phyloP scores from a whole-genome alignment of 1,139 yeast genomes.

The Yamadazyma dendronema region DNA sequence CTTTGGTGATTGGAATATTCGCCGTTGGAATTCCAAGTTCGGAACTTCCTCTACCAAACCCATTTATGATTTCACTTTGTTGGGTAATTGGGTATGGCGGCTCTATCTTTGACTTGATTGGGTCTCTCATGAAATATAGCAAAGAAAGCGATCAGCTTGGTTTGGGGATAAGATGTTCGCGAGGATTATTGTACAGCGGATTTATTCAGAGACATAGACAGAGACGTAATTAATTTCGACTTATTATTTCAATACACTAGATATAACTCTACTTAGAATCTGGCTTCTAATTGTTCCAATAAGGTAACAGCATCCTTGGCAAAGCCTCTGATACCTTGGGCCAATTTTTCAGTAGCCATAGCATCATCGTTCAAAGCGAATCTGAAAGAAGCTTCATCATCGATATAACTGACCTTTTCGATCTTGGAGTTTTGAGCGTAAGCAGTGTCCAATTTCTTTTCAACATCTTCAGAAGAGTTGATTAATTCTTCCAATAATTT shows the following conservation, averaged over 20 bases:
- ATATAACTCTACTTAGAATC: conserved; percentile 51
- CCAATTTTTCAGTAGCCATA: conserved; percentile 97
- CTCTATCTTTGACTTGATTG: conserved; percentile 24
- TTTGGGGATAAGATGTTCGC: background rate
- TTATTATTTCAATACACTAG: no score
- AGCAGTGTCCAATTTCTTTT: conserved; percentile 71
- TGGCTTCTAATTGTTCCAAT: conserved; percentile 73
- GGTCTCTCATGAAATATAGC: conserved; percentile 16
- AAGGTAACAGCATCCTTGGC: conserved; percentile 92
- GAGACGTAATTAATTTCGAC: no score
- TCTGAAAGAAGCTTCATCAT: conserved; percentile 90
- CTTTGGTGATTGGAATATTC: conserved; percentile 66
- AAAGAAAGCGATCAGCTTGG: no score
- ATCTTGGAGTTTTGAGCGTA: conserved; percentile 49
- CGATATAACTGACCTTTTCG: conserved; percentile 76
- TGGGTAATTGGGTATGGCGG: conserved; percentile 68
- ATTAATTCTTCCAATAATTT: conserved; percentile 84
- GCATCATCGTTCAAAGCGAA: conserved; percentile 91
- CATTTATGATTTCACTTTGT: conserved; percentile 64
- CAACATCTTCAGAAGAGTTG: conserved; percentile 75
- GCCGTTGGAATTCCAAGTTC: conserved; percentile 97
- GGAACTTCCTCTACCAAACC: conserved; percentile 93
- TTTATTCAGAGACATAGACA: no score
- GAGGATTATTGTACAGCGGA: background rate
- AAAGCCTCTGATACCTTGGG: conserved; percentile 97